Percentiles rank a stretch among this genome's conserved stretches.
Evolutionary conservation across 768 basidiomycete species (phyloP).

Genomic region (Tricholoma sp.): DNA sequence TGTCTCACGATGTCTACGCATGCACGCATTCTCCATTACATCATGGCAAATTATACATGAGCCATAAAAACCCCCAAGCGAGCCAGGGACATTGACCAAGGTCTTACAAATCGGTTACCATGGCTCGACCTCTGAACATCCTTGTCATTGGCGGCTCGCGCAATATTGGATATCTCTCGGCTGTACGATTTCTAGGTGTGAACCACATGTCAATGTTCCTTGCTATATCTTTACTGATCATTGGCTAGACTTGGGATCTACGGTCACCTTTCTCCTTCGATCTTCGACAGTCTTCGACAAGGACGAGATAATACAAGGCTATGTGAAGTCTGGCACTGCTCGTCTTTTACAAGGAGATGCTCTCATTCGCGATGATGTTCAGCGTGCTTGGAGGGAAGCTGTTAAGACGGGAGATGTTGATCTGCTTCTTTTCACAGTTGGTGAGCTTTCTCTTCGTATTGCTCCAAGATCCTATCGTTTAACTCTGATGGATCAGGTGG

Average conservation of each 20-base stretch:
- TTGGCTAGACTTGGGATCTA: conserved; percentile 49
- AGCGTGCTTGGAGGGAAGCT: conserved; percentile 46
- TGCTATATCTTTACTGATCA: neutral
- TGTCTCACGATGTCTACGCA: too few species aligned
- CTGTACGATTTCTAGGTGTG: conserved; percentile 44
- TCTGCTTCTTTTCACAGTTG: conserved; percentile 57
- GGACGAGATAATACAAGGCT: conserved; percentile 47
- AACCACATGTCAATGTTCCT: neutral
- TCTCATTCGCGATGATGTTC: conserved; percentile 44
- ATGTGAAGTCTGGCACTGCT: conserved; percentile 47
- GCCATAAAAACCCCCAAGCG: too few species aligned
- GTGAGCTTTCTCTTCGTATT: conserved; percentile 26
- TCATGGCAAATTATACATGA: too few species aligned
- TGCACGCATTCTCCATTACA: too few species aligned
- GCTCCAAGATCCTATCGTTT: neutral
- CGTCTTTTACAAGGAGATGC: conserved; percentile 59
- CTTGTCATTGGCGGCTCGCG: conserved; percentile 49
- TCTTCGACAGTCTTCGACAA: conserved; percentile 45
- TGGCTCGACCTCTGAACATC: conserved; percentile 25
- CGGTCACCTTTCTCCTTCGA: conserved; percentile 62
- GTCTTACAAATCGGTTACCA: neutral
- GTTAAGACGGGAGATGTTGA: conserved; percentile 38
- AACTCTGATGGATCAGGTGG: conserved; percentile 32
- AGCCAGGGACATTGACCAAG: too few species aligned
- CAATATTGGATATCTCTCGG: conserved; percentile 49